phyloP scores from a whole-genome alignment of 169 alveolate genomes.

The Plasmodium sp. region DNA sequence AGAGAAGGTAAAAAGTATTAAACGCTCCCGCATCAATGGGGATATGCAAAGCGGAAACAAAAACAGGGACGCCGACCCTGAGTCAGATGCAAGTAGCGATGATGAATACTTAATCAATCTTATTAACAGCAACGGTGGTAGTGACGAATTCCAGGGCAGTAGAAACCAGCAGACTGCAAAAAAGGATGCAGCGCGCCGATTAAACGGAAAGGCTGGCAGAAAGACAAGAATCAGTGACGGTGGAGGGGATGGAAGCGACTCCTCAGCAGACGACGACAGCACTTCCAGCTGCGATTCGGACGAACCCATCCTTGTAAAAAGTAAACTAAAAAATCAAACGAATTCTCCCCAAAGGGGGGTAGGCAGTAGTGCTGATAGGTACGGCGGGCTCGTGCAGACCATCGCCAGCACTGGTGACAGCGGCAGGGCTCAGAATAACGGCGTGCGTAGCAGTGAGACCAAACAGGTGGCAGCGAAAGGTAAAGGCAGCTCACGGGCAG shows the following conservation, averaged over 20 bases:
- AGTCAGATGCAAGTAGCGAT: slow-evolving; percentile 40
- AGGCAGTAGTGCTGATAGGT: not conserved
- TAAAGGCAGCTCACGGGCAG: not conserved
- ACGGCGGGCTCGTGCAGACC: not conserved
- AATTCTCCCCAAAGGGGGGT: not conserved
- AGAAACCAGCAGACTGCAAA: not conserved
- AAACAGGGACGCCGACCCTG: not conserved
- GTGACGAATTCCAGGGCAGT: not conserved
- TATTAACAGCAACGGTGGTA: not conserved
- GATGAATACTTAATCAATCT: slow-evolving; percentile 23
- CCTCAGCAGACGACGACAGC: not conserved
- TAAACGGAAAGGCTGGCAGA: not conserved
- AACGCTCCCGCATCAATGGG: not conserved
- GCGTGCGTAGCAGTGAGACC: not conserved
- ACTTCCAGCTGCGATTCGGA: slow-evolving; percentile 55
- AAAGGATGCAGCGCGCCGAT: not conserved
- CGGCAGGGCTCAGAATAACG: not conserved
- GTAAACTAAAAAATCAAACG: slow-evolving; percentile 15
- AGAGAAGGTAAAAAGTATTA: slow-evolving; percentile 5
- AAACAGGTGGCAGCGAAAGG: not conserved
- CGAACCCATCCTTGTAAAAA: slow-evolving; percentile 22
- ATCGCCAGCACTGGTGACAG: not conserved
- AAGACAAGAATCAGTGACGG: not conserved
- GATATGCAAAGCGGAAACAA: not conserved
- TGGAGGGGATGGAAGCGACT: not conserved